Percentiles rank a stretch among this genome's conserved stretches.
These are phyloP conservation scores for Gentiana dahurica DNA, from an alignment of 257 asterid species.

Conservation along the genomic window DNA sequence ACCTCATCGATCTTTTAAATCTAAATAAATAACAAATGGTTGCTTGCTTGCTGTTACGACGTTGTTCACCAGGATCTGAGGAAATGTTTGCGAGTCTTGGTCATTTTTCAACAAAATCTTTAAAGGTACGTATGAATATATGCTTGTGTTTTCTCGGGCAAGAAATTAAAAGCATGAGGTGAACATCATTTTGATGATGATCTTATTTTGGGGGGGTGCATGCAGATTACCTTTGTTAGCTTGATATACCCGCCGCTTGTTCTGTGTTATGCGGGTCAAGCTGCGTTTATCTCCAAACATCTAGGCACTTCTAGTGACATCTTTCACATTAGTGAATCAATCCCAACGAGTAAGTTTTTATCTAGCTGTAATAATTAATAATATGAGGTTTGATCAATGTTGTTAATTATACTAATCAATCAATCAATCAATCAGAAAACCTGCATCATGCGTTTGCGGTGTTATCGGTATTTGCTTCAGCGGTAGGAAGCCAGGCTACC, in stretches of 20 bases:
- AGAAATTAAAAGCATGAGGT: neutral
- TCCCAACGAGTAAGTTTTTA: constrained; percentile 61
- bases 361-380: neutral
- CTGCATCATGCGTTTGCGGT: constrained; percentile 68
- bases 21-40: neutral
- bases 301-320: constrained; percentile 30
- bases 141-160: neutral
- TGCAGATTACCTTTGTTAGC: constrained; percentile 74
- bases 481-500: constrained; percentile 97
- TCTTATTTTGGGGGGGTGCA: neutral
- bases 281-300: constrained; percentile 53
- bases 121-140: constrained; percentile 38
- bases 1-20: neutral
- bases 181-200: neutral
- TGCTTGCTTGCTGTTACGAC: too few relatives aligned
- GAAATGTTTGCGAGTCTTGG: constrained; percentile 88
- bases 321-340: constrained; percentile 74
- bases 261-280: constrained; percentile 87
- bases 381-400: constrained; percentile 3
- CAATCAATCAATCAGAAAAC: constrained; percentile 31
- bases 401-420: constrained; percentile 9
- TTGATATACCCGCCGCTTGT: constrained; percentile 75
- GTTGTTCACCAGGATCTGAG: constrained; percentile 69
- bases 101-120: constrained; percentile 83
- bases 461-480: constrained; percentile 77